Base-by-base conservation (phyloP, 192 early-diverging fungal genomes). In the Entrophospora sp. region DNA sequence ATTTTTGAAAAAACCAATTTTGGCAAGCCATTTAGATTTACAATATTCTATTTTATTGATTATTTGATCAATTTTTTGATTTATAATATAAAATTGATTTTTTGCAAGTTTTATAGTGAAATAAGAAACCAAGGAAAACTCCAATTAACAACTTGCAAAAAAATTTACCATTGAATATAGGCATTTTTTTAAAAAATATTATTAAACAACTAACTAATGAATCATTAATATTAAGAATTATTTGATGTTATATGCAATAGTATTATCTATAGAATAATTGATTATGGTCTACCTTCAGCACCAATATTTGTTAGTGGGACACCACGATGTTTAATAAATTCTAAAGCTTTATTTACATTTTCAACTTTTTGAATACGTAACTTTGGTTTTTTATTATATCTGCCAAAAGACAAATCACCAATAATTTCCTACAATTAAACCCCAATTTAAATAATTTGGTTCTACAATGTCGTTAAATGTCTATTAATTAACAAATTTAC, bases 321-420 rank as follows among this genome's bases (percentile, higher is more conserved):
- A 44, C 87, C 89, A 56, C 93, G 84, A 22, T 81, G 81, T 35
- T 87, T 86, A 69, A 98, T 93, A 73, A 93, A 98, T 62, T 92
- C 91, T 36, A 98, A 79, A 16, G 93, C 91, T 74, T 88, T 91
- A 81, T 96, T 95, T 35, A 90, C 83, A 75, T 98, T 98, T 69
- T 98, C 96, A 43, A 96, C 85, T 61, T 88, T 91, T 71, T 98
- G 96, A 70, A 98, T 91, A 34, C 93, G 86, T 79, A 97, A 84
- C 67, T 84, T 85, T 5, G 96, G 94, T 70, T 83, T 85, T 61
- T 85, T 85, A 78, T 94, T 96, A 80, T 90, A 95, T 53, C 81
- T 81, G 18, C 91, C 92, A 8, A 98, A 75, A 27, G 83, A 84
- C 63, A 86, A 85, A 69, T 93, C 93, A 40, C 95, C 91, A 73